phyloP scores from a whole-genome alignment of 2,329 filamentous ascomycete genomes.

The Fusarium domesticum region DNA sequence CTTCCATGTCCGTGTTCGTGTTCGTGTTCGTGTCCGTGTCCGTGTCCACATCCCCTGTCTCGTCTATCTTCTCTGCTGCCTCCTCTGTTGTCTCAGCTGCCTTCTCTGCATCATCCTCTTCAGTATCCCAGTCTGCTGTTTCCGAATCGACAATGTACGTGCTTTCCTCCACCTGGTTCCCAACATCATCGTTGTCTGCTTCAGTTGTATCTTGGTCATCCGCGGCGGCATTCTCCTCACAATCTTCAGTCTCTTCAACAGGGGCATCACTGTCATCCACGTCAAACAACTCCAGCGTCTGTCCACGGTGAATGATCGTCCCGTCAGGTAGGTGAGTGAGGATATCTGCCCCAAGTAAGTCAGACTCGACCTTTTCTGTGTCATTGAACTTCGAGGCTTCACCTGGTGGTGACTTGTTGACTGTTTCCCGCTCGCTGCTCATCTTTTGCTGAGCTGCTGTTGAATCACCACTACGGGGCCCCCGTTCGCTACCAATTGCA shows the following conservation, averaged over 20 bases:
- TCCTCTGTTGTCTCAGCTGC: background rate
- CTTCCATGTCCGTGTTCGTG: constrained; percentile 3
- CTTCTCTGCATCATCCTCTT: background rate
- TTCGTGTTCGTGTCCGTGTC: too few relatives aligned
- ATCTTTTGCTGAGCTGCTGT: constrained; percentile 11
- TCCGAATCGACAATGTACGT: background rate
- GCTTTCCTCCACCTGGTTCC: constrained; percentile 2
- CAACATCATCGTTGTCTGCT: background rate
- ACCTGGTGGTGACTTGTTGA: background rate
- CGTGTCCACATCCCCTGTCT: too few relatives aligned
- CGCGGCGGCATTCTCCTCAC: too few relatives aligned
- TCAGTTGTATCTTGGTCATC: too few relatives aligned
- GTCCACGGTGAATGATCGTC: constrained; percentile 18
- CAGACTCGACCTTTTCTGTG: constrained; percentile 1
- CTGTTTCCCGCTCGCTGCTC: background rate
- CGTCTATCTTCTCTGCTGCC: background rate
- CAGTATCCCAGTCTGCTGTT: background rate
- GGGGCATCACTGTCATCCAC: constrained; percentile 3
- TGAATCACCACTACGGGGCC: constrained; percentile 17
- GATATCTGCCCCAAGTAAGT: constrained; percentile 3
- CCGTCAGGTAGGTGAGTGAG: constrained; percentile 19
- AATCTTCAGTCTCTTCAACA: background rate
- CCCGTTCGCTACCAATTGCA: constrained; percentile 26
- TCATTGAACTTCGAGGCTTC: background rate
- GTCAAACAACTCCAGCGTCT: constrained; percentile 18